Conservation (phyloP, 805 yeast species). For the Metschnikowia gruessii region DNA sequence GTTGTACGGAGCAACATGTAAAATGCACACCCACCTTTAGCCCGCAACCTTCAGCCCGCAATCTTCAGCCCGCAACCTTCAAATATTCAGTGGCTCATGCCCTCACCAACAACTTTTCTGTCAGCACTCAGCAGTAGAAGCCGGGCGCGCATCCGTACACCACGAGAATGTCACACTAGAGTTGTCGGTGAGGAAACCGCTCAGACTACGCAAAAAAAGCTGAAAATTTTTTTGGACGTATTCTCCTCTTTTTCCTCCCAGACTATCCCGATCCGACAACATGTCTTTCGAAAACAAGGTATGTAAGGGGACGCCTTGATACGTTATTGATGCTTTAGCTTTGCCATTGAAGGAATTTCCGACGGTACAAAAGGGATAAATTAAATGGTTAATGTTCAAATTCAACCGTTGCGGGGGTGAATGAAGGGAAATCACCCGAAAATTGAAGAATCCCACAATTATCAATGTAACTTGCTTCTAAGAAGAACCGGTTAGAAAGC, state of each 20-base stretch:
- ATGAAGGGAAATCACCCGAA: background rate
- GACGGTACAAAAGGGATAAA: background rate
- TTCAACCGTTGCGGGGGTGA: background rate
- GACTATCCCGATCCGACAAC: conserved; percentile 15
- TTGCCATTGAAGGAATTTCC: conserved; percentile 1
- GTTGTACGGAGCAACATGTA: conserved; percentile 5
- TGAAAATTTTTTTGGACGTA: conserved; percentile 23
- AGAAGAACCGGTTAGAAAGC: no score
- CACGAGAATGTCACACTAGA: conserved; percentile 11
- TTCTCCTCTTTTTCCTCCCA: conserved; percentile 8
- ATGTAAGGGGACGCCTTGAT: conserved; percentile 24
- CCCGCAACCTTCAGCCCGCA: no score
- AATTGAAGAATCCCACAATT: background rate
- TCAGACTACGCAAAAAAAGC: conserved; percentile 19
- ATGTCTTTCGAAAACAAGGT: conserved; percentile 51
- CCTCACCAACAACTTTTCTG: background rate
- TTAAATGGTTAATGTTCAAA: background rate
- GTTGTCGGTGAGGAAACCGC: conserved; percentile 15
- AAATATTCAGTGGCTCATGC: background rate
- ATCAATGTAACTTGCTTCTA: no score
- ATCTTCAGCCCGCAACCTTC: background rate
- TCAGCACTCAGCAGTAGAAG: background rate
- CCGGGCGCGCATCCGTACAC: conserved; percentile 14
- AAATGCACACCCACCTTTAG: conserved; percentile 3
- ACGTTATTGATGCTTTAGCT: background rate